Evolutionary conservation across 140 eudicot species (phyloP).

Genomic region (Senecio squalidus): DNA sequence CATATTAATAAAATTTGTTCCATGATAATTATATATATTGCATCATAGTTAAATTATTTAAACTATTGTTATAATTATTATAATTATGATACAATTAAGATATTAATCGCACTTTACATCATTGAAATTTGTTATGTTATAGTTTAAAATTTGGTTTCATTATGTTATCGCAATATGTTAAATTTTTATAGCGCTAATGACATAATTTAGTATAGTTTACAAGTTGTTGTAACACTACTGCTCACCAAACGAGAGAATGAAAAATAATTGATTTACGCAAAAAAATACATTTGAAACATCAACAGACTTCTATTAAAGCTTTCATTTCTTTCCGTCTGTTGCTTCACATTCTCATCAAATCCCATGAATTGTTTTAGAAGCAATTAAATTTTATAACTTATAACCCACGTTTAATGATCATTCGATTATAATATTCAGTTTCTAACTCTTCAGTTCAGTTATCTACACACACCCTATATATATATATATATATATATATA

Average conservation of each 20-base stretch:
- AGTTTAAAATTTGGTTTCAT: too few relatives aligned
- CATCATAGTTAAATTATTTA: too few relatives aligned
- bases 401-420: constrained; percentile 27
- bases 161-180: too few relatives aligned
- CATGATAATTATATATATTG: too few relatives aligned
- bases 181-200: too few relatives aligned
- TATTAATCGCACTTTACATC: too few relatives aligned
- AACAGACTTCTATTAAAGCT: constrained; percentile 26
- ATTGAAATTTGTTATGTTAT: too few relatives aligned
- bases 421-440: constrained; percentile 4
- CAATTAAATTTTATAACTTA: constrained; percentile 24
- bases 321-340: constrained; percentile 10
- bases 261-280: constrained; percentile 15
- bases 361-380: constrained; percentile 29
- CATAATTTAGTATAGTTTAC: constrained; percentile 11
- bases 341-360: constrained; percentile 17
- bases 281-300: constrained; percentile 21
- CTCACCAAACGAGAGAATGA: constrained; percentile 26
- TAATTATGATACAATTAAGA: too few relatives aligned
- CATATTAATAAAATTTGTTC: too few relatives aligned
- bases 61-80: too few relatives aligned
- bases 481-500: too few relatives aligned
- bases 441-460: constrained; percentile 13
- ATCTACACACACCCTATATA: too few relatives aligned
- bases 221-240: constrained; percentile 19